These are phyloP conservation scores for Ceratocystis papillata DNA, from an alignment of 2,329 filamentous ascomycete species.

Conservation along the genomic window DNA sequence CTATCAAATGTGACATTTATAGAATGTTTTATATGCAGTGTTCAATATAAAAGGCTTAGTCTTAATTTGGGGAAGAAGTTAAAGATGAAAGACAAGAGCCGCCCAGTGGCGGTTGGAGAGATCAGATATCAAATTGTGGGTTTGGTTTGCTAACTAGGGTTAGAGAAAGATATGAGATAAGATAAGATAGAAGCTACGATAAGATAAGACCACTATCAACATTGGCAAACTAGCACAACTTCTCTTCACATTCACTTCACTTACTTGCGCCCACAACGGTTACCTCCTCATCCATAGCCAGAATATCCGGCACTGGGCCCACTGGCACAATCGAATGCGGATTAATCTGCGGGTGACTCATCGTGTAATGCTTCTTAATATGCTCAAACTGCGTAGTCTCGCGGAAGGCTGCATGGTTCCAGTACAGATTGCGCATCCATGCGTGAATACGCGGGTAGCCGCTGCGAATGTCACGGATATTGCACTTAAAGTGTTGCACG, in stretches of 20 bases:
- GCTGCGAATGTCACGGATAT: constrained; percentile 70
- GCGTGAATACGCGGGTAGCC: constrained; percentile 71
- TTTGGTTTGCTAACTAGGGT: constrained; percentile 3
- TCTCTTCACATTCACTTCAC: neutral
- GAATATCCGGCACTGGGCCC: constrained; percentile 71
- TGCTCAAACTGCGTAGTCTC: constrained; percentile 87
- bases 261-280: constrained; percentile 31
- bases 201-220: neutral
- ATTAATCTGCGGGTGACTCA: constrained; percentile 55
- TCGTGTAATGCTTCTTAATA: constrained; percentile 69
- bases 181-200: constrained; percentile 1
- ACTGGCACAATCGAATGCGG: constrained; percentile 66
- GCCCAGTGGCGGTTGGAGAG: neutral
- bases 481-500: constrained; percentile 82
- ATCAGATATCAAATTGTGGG: neutral
- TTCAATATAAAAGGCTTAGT: neutral
- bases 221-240: neutral
- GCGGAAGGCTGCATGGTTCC: constrained; percentile 65
- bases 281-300: constrained; percentile 70
- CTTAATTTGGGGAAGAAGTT: neutral
- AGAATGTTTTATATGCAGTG: neutral
- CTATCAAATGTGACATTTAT: constrained; percentile 24
- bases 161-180: neutral
- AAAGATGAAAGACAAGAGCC: neutral
- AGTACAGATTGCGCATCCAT: constrained; percentile 79